These are phyloP conservation scores for Blastobotrys muscicola DNA, from an alignment of 805 yeast species.

Conservation along the genomic window DNA sequence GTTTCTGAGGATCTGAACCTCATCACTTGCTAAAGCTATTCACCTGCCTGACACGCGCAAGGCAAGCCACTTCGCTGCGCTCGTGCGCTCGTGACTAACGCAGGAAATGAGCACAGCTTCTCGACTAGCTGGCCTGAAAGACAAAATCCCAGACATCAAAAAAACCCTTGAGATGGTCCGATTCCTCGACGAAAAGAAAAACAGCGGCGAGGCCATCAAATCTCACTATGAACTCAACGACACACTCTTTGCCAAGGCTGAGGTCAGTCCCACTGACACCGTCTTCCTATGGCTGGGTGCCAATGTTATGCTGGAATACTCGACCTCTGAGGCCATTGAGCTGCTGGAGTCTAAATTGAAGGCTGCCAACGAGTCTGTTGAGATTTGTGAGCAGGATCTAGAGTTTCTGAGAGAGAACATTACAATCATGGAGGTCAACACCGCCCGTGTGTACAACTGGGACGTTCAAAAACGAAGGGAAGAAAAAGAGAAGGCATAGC, in stretches of 20 bases:
- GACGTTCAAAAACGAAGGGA: slow-evolving; percentile 28
- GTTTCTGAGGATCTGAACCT: no score
- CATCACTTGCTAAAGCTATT: no score
- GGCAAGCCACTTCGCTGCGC: no score
- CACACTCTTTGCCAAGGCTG: slow-evolving; percentile 80
- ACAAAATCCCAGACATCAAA: slow-evolving; percentile 84
- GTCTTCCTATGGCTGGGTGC: slow-evolving; percentile 98
- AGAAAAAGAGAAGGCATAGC: slow-evolving; percentile 8
- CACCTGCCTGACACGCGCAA: no score
- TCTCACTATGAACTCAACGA: slow-evolving; percentile 91
- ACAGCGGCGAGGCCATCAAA: slow-evolving; percentile 37
- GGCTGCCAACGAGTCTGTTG: slow-evolving; percentile 50
- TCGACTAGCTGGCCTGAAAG: slow-evolving; percentile 38
- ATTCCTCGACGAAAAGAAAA: slow-evolving; percentile 42
- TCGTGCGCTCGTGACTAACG: slow-evolving; percentile 22
- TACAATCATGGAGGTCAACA: slow-evolving; percentile 96
- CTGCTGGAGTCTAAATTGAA: slow-evolving; percentile 53
- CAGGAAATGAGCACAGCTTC: slow-evolving; percentile 34
- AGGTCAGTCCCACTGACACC: slow-evolving; percentile 48
- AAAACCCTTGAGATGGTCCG: slow-evolving; percentile 71
- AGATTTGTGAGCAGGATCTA: slow-evolving; percentile 67
- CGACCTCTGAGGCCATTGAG: slow-evolving; percentile 75
- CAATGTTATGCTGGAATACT: slow-evolving; percentile 92
- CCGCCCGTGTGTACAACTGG: slow-evolving; percentile 55
- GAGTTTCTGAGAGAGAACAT: slow-evolving; percentile 80